Evolutionary conservation across 164 flowering plant species (phyloP), one percentile per base, ranked within the genome.

Genomic region (Macadamia integrifolia): DNA sequence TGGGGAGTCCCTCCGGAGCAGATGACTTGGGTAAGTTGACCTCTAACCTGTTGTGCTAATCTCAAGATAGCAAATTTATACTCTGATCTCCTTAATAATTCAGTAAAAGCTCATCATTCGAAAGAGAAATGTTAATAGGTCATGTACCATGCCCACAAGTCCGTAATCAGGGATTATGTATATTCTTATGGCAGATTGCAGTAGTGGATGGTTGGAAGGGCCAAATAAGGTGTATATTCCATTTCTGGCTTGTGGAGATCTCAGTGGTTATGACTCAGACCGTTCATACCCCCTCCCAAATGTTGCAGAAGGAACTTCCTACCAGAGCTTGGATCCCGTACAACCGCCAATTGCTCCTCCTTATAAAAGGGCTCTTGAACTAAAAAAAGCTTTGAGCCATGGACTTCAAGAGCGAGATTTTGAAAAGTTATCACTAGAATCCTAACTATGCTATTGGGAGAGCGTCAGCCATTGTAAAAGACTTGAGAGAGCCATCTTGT

Each of bases 261-360:
- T 92, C 8, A 80, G 82, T 66, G 97, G 98, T 2, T 92, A 88
- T 71, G 97, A 95, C 69, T 95, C 98, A 0, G 98, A 95, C 69
- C 89, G 93, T n/a, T 95, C 98, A n/a, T 92, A 95, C 74, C 97
- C 99, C 14, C 92, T 92, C 44, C 90, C 97, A 6, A 79, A 74
- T 77, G 83, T 61, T 52, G 87, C 85, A 3, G 88, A 84, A 18
- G 96, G 98, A 63, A 75, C 87, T 68, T 35, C 40, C 40, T 95
- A 90, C 71, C 84, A 80, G 72, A 89, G 93, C 80, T 76, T 95
- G 78, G 98, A 92, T 67, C 97, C 98, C 14, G 92, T 95, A 44
- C 98, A 95, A 75, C 98, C 97, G 28, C 98, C 98, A 18, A 92
- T 95, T 62, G 99, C 92, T 44, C 99, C 98, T 2, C 98, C 99